Evolutionary conservation across 805 yeast genomes (phyloP), one percentile per base, ranked within the genome.

Genomic region (Komagataella populi): DNA sequence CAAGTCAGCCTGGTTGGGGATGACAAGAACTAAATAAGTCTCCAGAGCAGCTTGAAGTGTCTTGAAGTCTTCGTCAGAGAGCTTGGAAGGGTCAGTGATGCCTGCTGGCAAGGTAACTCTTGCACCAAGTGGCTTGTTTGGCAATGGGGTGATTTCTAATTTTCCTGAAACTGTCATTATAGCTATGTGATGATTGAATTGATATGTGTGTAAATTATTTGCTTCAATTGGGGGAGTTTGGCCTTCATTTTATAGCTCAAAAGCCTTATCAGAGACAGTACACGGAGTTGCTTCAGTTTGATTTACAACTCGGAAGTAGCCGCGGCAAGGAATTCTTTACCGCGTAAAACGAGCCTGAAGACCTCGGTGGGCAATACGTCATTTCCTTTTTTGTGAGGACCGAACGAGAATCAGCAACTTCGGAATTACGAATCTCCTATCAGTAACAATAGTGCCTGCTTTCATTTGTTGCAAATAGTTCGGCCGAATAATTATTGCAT

Each of bases 71-170:
- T 67, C 76, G 3, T 83, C 86, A 55, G 70, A 73, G 54, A 88
- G 72, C 51, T 73, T 63, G 3, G 86, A 73, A 14, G 96, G 96
- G 66, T 87, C 95, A 51, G 77, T 80, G 54, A 84, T 76, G 56
- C 84, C 83, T 3, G 63, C 63, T 43, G 96, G 96, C 46, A 87
- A 67, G 6, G 64, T 67, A 48, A 88, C 70, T 12, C 68, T 66
- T 51, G 93, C 91, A 46, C 96, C 96, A 57, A 87, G 75, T 23
- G 82, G 80, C 30, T 74, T 66, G 49, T 67, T 68, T 45, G 61
- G 65, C 7, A 80, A 66, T 16, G 85, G 83, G 12, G 68, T 65
- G 36, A 77, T 70, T 44, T 63, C 63, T 30, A 72, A 64, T 52
- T 52, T 53, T 22, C 60, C 53, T 22, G 54, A 44, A 23, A 53